Base-by-base conservation (phyloP, 176 grass and related monocot species). In the Musa troglodytarum region DNA sequence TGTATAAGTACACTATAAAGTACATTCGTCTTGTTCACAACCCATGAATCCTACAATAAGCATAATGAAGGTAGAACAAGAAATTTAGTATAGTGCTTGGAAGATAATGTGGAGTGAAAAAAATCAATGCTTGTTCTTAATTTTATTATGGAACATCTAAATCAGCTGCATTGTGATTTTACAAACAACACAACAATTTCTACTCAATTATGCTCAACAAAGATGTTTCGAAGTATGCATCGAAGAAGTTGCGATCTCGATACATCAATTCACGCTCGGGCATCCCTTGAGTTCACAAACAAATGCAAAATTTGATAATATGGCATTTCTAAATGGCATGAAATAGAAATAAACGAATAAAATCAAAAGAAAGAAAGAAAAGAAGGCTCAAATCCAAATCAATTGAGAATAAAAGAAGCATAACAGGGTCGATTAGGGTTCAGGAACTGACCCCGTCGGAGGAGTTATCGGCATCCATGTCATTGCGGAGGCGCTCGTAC, bases 401-500 rank as follows among this genome's bases (percentile, higher is more conserved):
- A 74, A 57, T 29, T 9, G 12, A 74, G 15, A 57, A 19, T 17
- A 26, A 25, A 54, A 14, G 50, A 73, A 69, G 66, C 66, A 50
- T 9, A 50, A 69, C 12, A 69, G 29, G 68, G 34, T 5, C 8
- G 7, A 50, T 70, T 20, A 50, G 43, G 68, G 68, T 50, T 50
- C 29, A 11, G n/a, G 16, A 21, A 80, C 84, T 78, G 65, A 94
- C 96, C 75, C 84, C 90, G 54, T 92, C 96, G n/a, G 91, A 89
- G 15, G 96, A 77, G 82, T 94, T 94, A 81, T 99, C 96, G 1
- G 96, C 78, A 73, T 99, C 83, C 96, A 95, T 99, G 24, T 92
- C 91, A 21, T 71, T 64, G 49, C 85, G 91, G 54, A 99, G 77
- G 29, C 86, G 86, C 56, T 79, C 77, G 84, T 92, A 99, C 49